Conservation (phyloP, 1,284 basidiomycete genomes). For the Trichosporon asahii region DNA sequence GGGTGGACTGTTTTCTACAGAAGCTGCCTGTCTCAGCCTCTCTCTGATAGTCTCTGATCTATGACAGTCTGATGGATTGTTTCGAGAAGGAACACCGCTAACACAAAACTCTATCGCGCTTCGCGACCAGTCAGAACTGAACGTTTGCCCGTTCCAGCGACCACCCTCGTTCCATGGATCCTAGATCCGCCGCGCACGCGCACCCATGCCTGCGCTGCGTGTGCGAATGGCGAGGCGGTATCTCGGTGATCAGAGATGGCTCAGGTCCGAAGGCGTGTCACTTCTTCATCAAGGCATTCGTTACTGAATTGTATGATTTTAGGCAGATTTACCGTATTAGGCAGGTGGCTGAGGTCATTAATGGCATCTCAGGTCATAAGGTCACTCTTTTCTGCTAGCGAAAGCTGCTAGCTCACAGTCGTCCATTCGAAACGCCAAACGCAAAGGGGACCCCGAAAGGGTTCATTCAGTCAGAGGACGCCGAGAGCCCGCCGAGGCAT, state of each 20-base stretch:
- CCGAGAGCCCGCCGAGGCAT: background rate
- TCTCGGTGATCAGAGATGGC: background rate
- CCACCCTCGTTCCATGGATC: background rate
- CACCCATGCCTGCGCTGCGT: too few relatives aligned
- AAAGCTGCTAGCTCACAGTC: background rate
- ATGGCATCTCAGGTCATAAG: too few relatives aligned
- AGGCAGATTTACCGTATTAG: background rate
- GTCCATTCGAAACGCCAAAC: slow-evolving; percentile 1
- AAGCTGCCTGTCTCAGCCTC: background rate
- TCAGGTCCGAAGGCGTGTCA: background rate
- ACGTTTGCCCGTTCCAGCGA: background rate
- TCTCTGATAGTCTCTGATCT: background rate
- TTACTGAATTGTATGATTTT: background rate
- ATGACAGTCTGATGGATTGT: background rate
- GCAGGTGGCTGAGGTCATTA: background rate
- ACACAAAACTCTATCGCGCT: background rate
- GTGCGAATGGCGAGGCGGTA: background rate
- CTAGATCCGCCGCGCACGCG: background rate
- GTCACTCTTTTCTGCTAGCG: too few relatives aligned
- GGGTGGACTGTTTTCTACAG: background rate
- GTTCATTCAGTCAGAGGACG: background rate
- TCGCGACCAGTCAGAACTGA: background rate
- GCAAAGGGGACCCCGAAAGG: background rate
- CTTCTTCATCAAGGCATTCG: slow-evolving; percentile 2
- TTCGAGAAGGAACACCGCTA: background rate